Evolutionary conservation across 306 rosid genomes (phyloP).

Genomic region (Myrica gale): DNA sequence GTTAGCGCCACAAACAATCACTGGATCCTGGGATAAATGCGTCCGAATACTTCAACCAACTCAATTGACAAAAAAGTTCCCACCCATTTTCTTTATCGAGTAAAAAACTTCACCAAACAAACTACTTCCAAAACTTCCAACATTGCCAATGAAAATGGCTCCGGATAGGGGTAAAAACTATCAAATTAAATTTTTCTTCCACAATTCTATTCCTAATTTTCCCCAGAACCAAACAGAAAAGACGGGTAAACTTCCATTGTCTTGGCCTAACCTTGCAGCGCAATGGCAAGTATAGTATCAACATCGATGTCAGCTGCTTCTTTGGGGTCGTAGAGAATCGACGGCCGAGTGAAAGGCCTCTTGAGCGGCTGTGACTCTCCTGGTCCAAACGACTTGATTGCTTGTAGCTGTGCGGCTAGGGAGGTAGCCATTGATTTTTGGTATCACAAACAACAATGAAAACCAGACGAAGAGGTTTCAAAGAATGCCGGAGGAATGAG

Average conservation of each 20-base stretch:
- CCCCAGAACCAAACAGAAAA: slow-evolving; percentile 13
- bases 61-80: not conserved
- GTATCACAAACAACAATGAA: not conserved
- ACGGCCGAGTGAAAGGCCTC: slow-evolving; percentile 80
- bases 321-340: slow-evolving; percentile 71
- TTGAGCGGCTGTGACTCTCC: slow-evolving; percentile 52
- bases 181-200: not conserved
- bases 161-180: not conserved
- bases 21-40: not conserved
- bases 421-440: slow-evolving; percentile 59
- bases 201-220: not conserved
- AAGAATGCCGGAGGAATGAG: not conserved
- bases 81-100: not conserved
- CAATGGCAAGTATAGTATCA: slow-evolving; percentile 53
- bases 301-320: slow-evolving; percentile 72
- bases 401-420: slow-evolving; percentile 63
- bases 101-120: not conserved
- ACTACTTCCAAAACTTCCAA: not conserved
- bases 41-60: not conserved
- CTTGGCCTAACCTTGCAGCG: slow-evolving; percentile 51
- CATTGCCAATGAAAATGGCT: not conserved
- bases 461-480: not conserved
- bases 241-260: not conserved
- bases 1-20: not conserved
- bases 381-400: slow-evolving; percentile 46